Percentiles rank a stretch among this genome's conserved stretches.
Evolutionary conservation across 345 rosid species (phyloP).

Genomic region (Brassica juncea): DNA sequence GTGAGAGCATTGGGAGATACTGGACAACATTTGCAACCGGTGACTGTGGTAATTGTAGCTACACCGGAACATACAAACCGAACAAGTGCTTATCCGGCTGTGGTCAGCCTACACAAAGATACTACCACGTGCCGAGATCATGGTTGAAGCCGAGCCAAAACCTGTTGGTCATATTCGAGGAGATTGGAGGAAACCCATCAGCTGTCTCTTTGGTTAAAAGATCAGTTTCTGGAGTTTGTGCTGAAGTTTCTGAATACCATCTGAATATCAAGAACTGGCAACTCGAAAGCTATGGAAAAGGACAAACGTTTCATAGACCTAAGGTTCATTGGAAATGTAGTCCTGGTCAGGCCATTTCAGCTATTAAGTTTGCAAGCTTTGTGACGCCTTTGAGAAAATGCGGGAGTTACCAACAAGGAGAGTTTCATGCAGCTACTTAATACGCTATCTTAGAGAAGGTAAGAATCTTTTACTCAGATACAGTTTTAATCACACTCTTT

Average conservation of each 20-base stretch:
- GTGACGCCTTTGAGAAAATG: conserved; percentile 96
- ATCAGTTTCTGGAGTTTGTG: conserved; percentile 76
- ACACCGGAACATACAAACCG: conserved; percentile 76
- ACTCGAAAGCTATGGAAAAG: conserved; percentile 92
- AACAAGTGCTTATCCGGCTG: conserved; percentile 86
- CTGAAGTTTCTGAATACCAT: conserved; percentile 86
- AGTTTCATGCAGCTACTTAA: conserved; percentile 84
- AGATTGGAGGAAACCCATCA: conserved; percentile 88
- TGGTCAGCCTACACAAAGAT: conserved; percentile 92
- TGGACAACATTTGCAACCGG: conserved; percentile 92
- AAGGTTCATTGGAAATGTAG: conserved; percentile 85
- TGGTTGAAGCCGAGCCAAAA: conserved; percentile 88
- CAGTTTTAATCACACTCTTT: background rate
- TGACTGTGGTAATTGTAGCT: conserved; percentile 73
- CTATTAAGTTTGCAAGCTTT: conserved; percentile 95
- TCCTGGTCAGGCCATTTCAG: conserved; percentile 72
- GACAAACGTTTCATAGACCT: conserved; percentile 79
- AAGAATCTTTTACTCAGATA: background rate
- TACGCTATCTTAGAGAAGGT: conserved; percentile 80
- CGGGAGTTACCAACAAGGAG: conserved; percentile 91
- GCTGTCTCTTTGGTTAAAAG: conserved; percentile 79
- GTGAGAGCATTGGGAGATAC: conserved; percentile 91
- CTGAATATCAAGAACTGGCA: conserved; percentile 97
- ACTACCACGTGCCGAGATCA: conserved; percentile 89
- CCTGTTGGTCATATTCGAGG: conserved; percentile 88